Evolutionary conservation across 2,329 filamentous ascomycete genomes (phyloP), one percentile per base, ranked within the genome.

Genomic region (Colletotrichum sp.): DNA sequence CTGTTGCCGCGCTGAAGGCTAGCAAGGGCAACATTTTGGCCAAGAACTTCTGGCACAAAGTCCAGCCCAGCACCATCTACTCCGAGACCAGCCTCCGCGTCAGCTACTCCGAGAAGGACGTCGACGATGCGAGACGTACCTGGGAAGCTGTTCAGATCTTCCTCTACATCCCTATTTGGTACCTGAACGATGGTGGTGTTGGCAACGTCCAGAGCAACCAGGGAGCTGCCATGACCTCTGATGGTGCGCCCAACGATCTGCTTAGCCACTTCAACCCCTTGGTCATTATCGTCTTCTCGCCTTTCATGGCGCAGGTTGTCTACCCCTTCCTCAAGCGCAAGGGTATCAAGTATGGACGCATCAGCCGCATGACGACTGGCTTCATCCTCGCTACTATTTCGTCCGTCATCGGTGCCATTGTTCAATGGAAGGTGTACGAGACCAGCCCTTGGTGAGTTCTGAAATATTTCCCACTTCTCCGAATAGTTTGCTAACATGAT

Each of bases 61-160:
- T 90, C 34, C 90, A 89, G 85, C 92, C 92, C 8, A 90, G 88
- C 64, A 84, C 85, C 13, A 86, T 92, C 34, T 75, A 77, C 6
- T 85, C 85, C 2, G 86, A 78, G 80, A 83, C 79, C 83, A 87
- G 80, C 86, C 76, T 77, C 0, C 88, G 86, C 83, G 93, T 93
- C 86, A 67, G 76, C 18, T 94, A 93, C 78, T 91, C 92, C 59
- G 92, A 94, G 79, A 89, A 89, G 44, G 93, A 92, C 87, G 92
- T 95, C 67, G 91, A 92, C 79, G 92, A 94, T 79, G 89, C 93
- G 16, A 87, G 87, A 71, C 91, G 92, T 81, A 87, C 86, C 0
- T 84, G 84, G 80, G 79, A 84, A 30, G 86, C 86, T 8, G 84
- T 84, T n/a, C 81, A 84, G 72, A 84, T 88, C 81, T 85, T 86